Percentiles rank a stretch among this genome's conserved stretches.
phyloP scores from a whole-genome alignment of 352 stramenopile genomes.

The Pythium volutum region DNA sequence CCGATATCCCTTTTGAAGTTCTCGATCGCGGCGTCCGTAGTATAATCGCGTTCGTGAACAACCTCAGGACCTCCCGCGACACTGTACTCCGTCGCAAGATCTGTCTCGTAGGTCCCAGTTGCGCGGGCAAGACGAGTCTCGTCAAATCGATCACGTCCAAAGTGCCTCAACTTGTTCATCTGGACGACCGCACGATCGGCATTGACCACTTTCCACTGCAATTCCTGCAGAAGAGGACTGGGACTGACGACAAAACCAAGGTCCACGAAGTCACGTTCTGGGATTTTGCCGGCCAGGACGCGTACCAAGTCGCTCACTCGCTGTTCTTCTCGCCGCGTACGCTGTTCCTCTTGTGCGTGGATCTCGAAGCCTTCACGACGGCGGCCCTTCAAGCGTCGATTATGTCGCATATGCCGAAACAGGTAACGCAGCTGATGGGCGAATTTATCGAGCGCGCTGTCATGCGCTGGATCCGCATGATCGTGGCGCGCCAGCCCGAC shows the following conservation, averaged over 20 bases:
- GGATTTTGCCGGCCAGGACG: slow-evolving; percentile 20
- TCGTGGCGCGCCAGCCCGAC: slow-evolving; percentile 13
- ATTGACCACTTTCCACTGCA: slow-evolving; percentile 26
- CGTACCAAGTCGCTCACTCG: slow-evolving; percentile 17
- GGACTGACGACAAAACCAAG: background rate
- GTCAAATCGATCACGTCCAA: slow-evolving; percentile 1
- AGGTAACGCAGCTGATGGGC: background rate
- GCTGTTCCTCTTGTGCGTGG: slow-evolving; percentile 14
- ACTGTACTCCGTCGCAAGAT: background rate
- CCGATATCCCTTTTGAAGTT: background rate
- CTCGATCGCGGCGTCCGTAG: background rate
- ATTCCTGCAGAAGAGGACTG: background rate
- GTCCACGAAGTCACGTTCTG: slow-evolving; percentile 18
- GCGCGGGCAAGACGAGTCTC: slow-evolving; percentile 26
- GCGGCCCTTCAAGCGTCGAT: background rate
- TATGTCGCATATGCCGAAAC: background rate
- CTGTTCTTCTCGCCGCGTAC: slow-evolving; percentile 20
- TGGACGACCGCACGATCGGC: slow-evolving; percentile 28
- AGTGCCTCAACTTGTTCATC: background rate
- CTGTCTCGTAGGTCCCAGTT: background rate
- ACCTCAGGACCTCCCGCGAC: background rate
- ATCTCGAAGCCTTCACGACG: slow-evolving; percentile 7
- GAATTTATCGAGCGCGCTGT: slow-evolving; percentile 10
- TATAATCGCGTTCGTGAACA: background rate
- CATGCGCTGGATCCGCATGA: slow-evolving; percentile 5